Evolutionary conservation across 2,329 filamentous ascomycete species (phyloP).

Genomic region (Botryosphaeria agaves): DNA sequence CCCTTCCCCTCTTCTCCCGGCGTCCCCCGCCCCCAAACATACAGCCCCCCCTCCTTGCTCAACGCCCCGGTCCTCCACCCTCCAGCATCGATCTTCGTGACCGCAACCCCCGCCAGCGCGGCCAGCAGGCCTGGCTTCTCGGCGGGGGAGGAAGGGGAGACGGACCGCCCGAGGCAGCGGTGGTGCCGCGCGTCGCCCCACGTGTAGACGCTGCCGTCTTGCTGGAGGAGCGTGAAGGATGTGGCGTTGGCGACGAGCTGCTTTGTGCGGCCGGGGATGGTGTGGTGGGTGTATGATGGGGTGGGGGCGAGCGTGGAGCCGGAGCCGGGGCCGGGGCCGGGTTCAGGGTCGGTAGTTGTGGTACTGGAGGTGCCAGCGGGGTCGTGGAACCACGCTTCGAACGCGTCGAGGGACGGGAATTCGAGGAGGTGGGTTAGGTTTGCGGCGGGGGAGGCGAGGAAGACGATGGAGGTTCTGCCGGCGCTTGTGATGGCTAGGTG

Average conservation of each 20-base stretch:
- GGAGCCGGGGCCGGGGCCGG: not conserved
- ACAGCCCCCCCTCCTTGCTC: constrained; percentile 39
- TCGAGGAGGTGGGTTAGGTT: constrained; percentile 10
- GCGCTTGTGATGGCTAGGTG: constrained; percentile 12
- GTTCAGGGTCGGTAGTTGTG: not conserved
- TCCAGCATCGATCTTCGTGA: constrained; percentile 34
- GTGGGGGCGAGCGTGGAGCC: not conserved
- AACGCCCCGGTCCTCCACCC: constrained; percentile 42
- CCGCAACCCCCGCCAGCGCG: constrained; percentile 33
- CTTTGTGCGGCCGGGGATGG: constrained; percentile 11
- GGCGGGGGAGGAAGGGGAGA: constrained; percentile 25
- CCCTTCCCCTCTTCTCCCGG: constrained; percentile 8
- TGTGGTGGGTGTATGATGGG: constrained; percentile 4
- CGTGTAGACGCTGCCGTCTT: constrained; percentile 19
- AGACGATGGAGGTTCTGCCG: constrained; percentile 10
- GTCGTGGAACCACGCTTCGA: constrained; percentile 11
- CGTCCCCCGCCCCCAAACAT: constrained; percentile 41
- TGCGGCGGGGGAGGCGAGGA: constrained; percentile 10
- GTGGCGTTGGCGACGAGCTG: constrained; percentile 19
- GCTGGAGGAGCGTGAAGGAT: constrained; percentile 19
- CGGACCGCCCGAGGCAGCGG: constrained; percentile 36
- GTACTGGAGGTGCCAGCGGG: too few species aligned
- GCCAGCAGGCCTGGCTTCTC: constrained; percentile 27
- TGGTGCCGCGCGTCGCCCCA: constrained; percentile 42
- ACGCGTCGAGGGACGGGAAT: constrained; percentile 10